These are phyloP conservation scores for Wolfiporia cocos DNA, from an alignment of 1,284 basidiomycete species.

Conservation along the genomic window DNA sequence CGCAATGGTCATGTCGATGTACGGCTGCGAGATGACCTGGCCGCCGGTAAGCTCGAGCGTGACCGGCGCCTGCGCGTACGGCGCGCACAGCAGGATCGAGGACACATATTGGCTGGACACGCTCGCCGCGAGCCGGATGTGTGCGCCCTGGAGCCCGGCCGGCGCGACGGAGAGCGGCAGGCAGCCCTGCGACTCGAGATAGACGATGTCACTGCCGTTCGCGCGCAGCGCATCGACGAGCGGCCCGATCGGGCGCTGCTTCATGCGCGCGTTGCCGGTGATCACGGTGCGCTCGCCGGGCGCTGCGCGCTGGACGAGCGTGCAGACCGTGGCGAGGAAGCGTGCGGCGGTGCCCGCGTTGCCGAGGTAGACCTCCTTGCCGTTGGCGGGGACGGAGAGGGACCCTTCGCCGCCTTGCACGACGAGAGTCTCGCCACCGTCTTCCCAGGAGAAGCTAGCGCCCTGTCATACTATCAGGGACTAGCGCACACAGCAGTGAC, in stretches of 20 bases:
- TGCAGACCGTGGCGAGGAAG: constrained; percentile 95
- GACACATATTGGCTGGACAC: constrained; percentile 99
- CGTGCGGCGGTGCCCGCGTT: constrained; percentile 98
- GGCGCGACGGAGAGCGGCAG: constrained; percentile 86
- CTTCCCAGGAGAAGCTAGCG: constrained; percentile 89
- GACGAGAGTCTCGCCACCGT: constrained; percentile 88
- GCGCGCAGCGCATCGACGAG: constrained; percentile 87
- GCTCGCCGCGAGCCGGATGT: constrained; percentile 86
- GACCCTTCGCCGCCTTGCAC: constrained; percentile 84
- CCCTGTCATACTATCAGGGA: constrained; percentile 44
- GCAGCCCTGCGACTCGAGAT: constrained; percentile 77
- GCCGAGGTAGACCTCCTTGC: constrained; percentile 91
- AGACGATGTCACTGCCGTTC: constrained; percentile 81
- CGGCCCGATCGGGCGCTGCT: constrained; percentile 92
- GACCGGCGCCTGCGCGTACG: constrained; percentile 81
- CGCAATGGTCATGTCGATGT: constrained; percentile 99
- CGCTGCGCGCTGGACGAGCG: constrained; percentile 59
- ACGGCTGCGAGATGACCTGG: constrained; percentile 96
- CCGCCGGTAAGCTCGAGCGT: constrained; percentile 89
- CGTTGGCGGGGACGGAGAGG: constrained; percentile 71
- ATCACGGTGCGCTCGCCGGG: constrained; percentile 62
- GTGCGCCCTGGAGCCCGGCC: constrained; percentile 81
- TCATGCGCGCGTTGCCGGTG: constrained; percentile 98
- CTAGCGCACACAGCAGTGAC: neutral
- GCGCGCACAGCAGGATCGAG: constrained; percentile 92